phyloP scores from a whole-genome alignment of 371 early-diverging fungal species.

The Apophysomyces trapeziformis region DNA sequence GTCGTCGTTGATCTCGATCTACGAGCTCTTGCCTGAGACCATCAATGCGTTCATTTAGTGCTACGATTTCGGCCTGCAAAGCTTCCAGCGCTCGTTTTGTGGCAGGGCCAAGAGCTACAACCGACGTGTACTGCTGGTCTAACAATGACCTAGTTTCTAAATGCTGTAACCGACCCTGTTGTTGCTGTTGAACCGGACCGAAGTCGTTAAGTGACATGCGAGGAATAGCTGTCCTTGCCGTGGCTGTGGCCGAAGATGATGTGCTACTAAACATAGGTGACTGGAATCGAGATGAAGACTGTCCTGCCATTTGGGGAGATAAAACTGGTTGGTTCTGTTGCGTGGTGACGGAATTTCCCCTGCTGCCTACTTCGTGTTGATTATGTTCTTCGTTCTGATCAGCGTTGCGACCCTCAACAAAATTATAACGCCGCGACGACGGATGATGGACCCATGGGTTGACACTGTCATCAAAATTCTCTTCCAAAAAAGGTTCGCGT shows the following conservation, averaged over 20 bases:
- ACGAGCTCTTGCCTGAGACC: conserved; percentile 42
- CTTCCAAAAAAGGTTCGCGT: conserved; percentile 23
- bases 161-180: neutral
- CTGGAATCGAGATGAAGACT: conserved; percentile 8
- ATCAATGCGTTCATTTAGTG: conserved; percentile 52
- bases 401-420: conserved; percentile 17
- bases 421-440: conserved; percentile 20
- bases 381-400: conserved; percentile 13
- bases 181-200: conserved; percentile 5
- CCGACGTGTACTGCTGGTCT: conserved; percentile 26
- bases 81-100: conserved; percentile 47
- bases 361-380: conserved; percentile 8
- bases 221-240: conserved; percentile 15
- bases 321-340: neutral
- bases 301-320: neutral
- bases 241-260: conserved; percentile 41
- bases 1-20: conserved; percentile 21
- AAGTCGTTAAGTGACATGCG: conserved; percentile 1
- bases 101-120: conserved; percentile 40
- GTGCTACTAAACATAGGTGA: conserved; percentile 14
- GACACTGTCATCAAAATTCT: conserved; percentile 35
- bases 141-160: conserved; percentile 1
- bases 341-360: neutral
- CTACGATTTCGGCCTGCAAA: conserved; percentile 45
- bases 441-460: conserved; percentile 45